phyloP scores from a whole-genome alignment of 306 rosid genomes.

The Potentilla sterilis region DNA sequence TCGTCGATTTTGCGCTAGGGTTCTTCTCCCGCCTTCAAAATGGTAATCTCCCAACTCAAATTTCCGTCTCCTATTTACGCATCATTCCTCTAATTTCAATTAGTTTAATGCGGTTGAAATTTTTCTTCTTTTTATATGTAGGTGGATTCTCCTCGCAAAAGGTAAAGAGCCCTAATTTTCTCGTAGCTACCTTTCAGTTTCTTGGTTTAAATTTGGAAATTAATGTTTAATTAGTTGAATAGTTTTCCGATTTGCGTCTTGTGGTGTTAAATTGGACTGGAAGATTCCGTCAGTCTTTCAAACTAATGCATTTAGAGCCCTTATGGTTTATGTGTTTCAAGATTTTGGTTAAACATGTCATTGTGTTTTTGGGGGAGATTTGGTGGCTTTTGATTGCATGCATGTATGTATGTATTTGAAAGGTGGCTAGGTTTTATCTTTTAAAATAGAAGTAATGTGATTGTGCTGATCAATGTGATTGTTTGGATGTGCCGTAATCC shows the following conservation, averaged over 20 bases:
- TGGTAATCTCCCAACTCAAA: constrained; percentile 34
- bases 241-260: background rate
- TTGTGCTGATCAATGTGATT: background rate
- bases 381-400: background rate
- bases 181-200: background rate
- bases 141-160: constrained; percentile 79
- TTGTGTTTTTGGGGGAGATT: background rate
- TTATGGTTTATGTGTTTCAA: background rate
- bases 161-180: constrained; percentile 39
- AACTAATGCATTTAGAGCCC: background rate
- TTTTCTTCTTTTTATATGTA: constrained; percentile 26
- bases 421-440: background rate
- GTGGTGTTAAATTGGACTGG: background rate
- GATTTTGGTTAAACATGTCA: background rate
- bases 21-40: constrained; percentile 16
- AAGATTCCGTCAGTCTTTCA: background rate
- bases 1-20: constrained; percentile 20
- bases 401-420: background rate
- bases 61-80: background rate
- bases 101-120: constrained; percentile 1
- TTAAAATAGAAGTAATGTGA: background rate
- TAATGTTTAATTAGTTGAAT: background rate
- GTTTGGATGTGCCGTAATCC: background rate
- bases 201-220: background rate
- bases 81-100: background rate